Percentiles rank a stretch among this genome's conserved stretches.
Conservation (phyloP, 2,329 filamentous ascomycete species). For the Fusarium mundagurra region DNA sequence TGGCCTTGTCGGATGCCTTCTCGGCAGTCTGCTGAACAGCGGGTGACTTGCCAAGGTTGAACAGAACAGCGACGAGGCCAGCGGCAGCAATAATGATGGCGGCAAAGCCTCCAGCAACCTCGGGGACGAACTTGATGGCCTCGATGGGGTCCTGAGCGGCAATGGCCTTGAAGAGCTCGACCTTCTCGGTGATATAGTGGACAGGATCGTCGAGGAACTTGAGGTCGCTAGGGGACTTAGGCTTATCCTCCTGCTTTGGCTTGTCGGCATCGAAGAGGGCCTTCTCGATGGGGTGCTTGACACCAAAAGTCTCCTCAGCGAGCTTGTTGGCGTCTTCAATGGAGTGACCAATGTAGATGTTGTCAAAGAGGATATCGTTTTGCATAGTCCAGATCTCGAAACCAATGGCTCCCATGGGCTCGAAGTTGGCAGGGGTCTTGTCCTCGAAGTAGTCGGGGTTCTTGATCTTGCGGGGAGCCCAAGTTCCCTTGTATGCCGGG, state of each 20-base stretch:
- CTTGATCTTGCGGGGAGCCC: slow-evolving; percentile 94
- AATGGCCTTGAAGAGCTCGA: slow-evolving; percentile 88
- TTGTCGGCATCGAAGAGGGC: slow-evolving; percentile 80
- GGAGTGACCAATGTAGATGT: slow-evolving; percentile 99
- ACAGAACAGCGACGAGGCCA: slow-evolving; percentile 73
- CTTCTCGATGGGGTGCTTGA: slow-evolving; percentile 87
- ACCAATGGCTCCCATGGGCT: slow-evolving; percentile 97
- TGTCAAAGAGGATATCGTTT: slow-evolving; percentile 98
- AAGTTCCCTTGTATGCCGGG: slow-evolving; percentile 96
- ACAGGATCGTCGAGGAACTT: slow-evolving; percentile 93
- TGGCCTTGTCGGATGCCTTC: slow-evolving; percentile 75
- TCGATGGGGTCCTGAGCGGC: slow-evolving; percentile 82
- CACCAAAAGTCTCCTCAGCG: slow-evolving; percentile 86
- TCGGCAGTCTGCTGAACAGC: slow-evolving; percentile 77
- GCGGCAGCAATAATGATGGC: slow-evolving; percentile 76
- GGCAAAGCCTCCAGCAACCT: slow-evolving; percentile 84
- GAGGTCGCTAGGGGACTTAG: slow-evolving; percentile 78
- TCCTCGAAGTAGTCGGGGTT: slow-evolving; percentile 98
- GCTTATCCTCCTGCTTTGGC: slow-evolving; percentile 75
- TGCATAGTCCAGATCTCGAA: slow-evolving; percentile 99
- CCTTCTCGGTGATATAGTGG: slow-evolving; percentile 88
- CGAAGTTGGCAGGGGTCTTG: slow-evolving; percentile 95
- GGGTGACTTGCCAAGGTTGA: slow-evolving; percentile 72
- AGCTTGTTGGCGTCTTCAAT: slow-evolving; percentile 90
- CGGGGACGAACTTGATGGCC: slow-evolving; percentile 89